Base-by-base conservation (phyloP, 2,329 filamentous ascomycete genomes). In the Aspergillus oerlinghausenensis region DNA sequence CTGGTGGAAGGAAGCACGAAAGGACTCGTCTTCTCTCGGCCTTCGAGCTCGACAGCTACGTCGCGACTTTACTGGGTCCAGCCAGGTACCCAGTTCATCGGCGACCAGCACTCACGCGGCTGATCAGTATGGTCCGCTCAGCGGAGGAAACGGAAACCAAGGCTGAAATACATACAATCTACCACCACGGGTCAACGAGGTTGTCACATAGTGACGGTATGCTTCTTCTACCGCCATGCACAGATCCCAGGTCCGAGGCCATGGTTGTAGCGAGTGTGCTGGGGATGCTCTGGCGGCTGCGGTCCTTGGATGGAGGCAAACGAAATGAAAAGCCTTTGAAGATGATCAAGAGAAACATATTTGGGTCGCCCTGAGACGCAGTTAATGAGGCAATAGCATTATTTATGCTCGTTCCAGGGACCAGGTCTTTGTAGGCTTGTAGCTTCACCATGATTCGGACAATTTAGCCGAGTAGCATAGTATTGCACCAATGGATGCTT, bases 131-230 rank as follows among this genome's bases (percentile, higher is more conserved):
- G 25, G 26, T 28, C 7, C 7, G 26, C 26, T 28, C 26, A 8
- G 23, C 17, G 14, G 17, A 7, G 2, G 42, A 28, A 19, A 38
- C 49, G 2, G n/a, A 45, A 17, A n/a, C 42, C 19, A 19, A 23
- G 42, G 42, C 42, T 19, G 14, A 43, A 17, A 32, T 43, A 7
- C 14, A 43, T 28, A 52, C 52, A 2, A 52, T 57, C 7, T 57
- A 55, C 29, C 52, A 55, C 19, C 55, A 57, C 26, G 52, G 29
- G 5, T 43, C 49, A 7, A 14, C 55, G 11, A 55, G 52, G 3
- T n/a, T 42, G 49, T 17, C 52, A 1, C 21, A 57, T 35, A 55
- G 55, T 23, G 49, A 57, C 32, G 55, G 55, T 5, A 26, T 57
- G 2, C 35, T 57, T 21, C 43, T 57, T 7, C 9, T 55, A 11